Conservation (phyloP, 768 basidiomycete genomes). For the Amyloporia xantha region DNA sequence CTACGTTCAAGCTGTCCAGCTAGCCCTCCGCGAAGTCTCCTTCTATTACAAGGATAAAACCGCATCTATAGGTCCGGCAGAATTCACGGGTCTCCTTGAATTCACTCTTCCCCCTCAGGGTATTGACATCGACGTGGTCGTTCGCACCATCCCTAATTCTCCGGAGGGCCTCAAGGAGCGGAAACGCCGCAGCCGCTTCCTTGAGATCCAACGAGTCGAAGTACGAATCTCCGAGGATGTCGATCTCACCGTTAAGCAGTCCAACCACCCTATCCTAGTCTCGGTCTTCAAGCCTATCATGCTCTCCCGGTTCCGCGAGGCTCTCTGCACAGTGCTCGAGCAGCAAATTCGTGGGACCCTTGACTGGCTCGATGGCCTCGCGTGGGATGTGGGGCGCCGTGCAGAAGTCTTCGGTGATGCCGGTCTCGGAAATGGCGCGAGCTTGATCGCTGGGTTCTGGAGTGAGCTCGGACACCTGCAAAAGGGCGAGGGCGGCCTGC, state of each 20-base stretch:
- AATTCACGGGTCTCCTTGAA: conserved; percentile 56
- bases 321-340: conserved; percentile 50
- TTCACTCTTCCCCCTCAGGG: conserved; percentile 61
- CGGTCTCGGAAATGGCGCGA: conserved; percentile 43
- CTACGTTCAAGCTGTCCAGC: conserved; percentile 57
- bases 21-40: conserved; percentile 57
- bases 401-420: conserved; percentile 60
- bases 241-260: conserved; percentile 46
- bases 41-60: conserved; percentile 69
- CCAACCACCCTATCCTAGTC: conserved; percentile 57
- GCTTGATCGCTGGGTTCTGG: conserved; percentile 58
- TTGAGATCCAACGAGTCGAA: conserved; percentile 48
- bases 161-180: conserved; percentile 39
- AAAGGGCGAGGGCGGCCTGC: conserved; percentile 29
- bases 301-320: conserved; percentile 47
- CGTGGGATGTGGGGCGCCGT: conserved; percentile 52
- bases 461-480: conserved; percentile 59
- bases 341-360: conserved; percentile 47
- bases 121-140: conserved; percentile 59
- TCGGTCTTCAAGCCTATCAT: conserved; percentile 60
- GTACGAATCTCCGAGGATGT: conserved; percentile 54
- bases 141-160: conserved; percentile 54
- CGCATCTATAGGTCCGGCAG: conserved; percentile 42
- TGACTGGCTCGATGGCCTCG: conserved; percentile 48
- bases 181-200: conserved; percentile 40